A percentile compares a stretch with the other conserved stretches of the same genome.
Evolutionary conservation across 345 rosid species (phyloP).

Genomic region (Dimocarpus longan): DNA sequence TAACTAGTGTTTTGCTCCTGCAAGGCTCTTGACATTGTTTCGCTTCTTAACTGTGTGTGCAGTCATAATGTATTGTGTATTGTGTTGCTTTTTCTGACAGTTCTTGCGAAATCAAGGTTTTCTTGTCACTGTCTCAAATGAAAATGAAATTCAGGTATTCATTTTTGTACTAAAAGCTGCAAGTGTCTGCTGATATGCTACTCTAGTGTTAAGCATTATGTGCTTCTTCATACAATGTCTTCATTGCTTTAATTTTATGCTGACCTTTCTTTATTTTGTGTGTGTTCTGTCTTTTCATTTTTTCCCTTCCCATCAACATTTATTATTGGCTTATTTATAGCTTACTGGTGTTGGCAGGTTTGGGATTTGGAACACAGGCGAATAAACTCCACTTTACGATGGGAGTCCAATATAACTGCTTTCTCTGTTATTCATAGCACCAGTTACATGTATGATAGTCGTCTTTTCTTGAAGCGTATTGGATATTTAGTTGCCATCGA

Average conservation of each 20-base stretch:
- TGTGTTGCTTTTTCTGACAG: slow-evolving; percentile 40
- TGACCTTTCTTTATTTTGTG: neutral
- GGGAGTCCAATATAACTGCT: slow-evolving; percentile 88
- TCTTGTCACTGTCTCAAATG: slow-evolving; percentile 64
- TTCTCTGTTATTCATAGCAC: slow-evolving; percentile 75
- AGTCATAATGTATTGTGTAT: neutral
- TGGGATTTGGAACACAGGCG: slow-evolving; percentile 77
- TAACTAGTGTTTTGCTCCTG: neutral
- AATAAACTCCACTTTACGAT: slow-evolving; percentile 49
- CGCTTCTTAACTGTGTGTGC: neutral
- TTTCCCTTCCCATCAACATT: neutral
- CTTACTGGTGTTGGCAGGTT: slow-evolving; percentile 52
- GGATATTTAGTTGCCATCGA: slow-evolving; percentile 16
- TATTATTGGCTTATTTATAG: slow-evolving; percentile 25
- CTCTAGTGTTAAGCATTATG: slow-evolving; percentile 18
- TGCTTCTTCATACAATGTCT: slow-evolving; percentile 10
- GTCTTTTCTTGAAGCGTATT: neutral
- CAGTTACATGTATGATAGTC: slow-evolving; percentile 59
- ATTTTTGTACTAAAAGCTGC: slow-evolving; percentile 21
- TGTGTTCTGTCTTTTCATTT: slow-evolving; percentile 10
- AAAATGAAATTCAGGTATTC: slow-evolving; percentile 78
- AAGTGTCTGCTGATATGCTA: slow-evolving; percentile 14
- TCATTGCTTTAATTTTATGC: neutral
- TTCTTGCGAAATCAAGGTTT: slow-evolving; percentile 80
- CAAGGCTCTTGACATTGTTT: neutral